Evolutionary conservation across 2,329 filamentous ascomycete genomes (phyloP).

Genomic region (Clathrospora elynae): DNA sequence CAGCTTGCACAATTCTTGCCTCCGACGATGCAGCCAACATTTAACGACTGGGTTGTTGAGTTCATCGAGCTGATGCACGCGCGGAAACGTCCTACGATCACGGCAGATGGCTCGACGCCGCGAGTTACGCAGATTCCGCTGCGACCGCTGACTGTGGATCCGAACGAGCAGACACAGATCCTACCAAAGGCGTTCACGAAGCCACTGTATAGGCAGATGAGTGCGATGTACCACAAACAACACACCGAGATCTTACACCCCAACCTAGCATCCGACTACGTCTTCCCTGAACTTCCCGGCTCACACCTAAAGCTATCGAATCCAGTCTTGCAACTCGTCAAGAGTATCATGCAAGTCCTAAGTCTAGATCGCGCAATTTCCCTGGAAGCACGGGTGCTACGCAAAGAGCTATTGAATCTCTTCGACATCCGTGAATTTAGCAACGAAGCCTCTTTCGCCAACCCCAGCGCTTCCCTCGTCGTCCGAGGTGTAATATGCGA

Average conservation of each 20-base stretch:
- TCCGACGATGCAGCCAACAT: slow-evolving; percentile 75
- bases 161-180: slow-evolving; percentile 66
- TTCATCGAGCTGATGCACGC: slow-evolving; percentile 94
- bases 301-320: slow-evolving; percentile 68
- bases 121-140: slow-evolving; percentile 66
- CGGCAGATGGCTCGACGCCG: slow-evolving; percentile 55
- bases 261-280: slow-evolving; percentile 84
- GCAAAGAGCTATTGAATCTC: slow-evolving; percentile 84
- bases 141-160: slow-evolving; percentile 58
- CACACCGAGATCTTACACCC: slow-evolving; percentile 88
- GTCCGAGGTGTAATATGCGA: slow-evolving; percentile 81
- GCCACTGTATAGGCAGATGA: slow-evolving; percentile 86
- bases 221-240: slow-evolving; percentile 79
- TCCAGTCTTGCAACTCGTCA: slow-evolving; percentile 87
- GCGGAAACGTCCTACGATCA: slow-evolving; percentile 67
- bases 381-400: slow-evolving; percentile 82
- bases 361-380: slow-evolving; percentile 88
- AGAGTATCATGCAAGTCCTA: slow-evolving; percentile 89
- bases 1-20: slow-evolving; percentile 92
- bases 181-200: slow-evolving; percentile 85
- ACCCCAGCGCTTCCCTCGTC: slow-evolving; percentile 77
- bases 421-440: slow-evolving; percentile 97
- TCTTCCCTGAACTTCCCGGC: slow-evolving; percentile 79
- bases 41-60: slow-evolving; percentile 91
- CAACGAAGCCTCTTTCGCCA: slow-evolving; percentile 82